Conservation (phyloP, 768 basidiomycete species). For the Suillus spraguei region DNA sequence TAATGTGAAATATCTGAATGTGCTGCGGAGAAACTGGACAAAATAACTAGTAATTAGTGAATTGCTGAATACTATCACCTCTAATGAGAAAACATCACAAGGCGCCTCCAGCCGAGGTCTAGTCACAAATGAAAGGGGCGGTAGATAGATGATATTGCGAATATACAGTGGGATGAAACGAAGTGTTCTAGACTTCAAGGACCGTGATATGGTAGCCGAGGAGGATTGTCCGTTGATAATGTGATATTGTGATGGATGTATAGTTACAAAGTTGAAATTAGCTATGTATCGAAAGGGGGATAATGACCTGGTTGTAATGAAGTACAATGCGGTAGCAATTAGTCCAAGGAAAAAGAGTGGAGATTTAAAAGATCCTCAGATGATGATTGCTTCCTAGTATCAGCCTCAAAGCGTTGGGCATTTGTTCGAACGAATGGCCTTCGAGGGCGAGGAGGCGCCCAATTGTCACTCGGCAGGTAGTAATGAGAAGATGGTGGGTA, state of each 20-base stretch:
- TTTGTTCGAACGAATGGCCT: background rate
- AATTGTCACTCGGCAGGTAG: slow-evolving; percentile 10
- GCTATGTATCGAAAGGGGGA: background rate
- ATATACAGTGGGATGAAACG: background rate
- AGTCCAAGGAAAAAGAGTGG: background rate
- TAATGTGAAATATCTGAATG: background rate
- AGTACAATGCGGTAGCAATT: background rate
- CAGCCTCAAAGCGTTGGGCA: slow-evolving; percentile 36
- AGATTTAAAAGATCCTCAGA: background rate
- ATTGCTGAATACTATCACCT: background rate
- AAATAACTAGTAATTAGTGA: background rate
- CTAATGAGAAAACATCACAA: background rate
- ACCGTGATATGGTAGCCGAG: background rate
- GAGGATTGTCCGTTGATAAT: background rate
- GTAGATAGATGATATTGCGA: background rate
- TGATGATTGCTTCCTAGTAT: slow-evolving; percentile 28
- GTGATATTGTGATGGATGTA: background rate
- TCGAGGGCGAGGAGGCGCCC: slow-evolving; percentile 6
- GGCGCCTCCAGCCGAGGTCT: background rate
- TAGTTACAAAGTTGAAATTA: background rate
- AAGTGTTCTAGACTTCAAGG: background rate
- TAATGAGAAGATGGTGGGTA: background rate
- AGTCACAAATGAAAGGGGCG: background rate
- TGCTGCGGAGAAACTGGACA: background rate
- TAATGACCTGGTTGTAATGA: background rate